Evolutionary conservation across 352 stramenopile species (phyloP).

Genomic region (Albugo candida): DNA sequence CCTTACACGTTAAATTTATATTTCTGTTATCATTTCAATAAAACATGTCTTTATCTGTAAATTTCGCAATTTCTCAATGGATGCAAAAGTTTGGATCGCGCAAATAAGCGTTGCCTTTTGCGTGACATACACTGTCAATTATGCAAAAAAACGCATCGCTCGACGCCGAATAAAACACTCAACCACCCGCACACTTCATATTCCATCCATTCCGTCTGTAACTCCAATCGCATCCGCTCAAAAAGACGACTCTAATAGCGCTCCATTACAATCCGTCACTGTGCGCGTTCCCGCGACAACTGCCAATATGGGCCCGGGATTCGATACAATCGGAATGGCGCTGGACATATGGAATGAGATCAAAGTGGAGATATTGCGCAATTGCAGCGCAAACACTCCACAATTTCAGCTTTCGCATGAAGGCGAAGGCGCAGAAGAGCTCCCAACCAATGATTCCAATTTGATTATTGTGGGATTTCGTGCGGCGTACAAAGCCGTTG

Average conservation of each 20-base stretch:
- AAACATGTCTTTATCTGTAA: too few relatives aligned
- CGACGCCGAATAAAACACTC: too few relatives aligned
- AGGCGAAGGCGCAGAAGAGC: slow-evolving; percentile 87
- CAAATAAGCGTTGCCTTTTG: neutral
- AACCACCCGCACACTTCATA: too few relatives aligned
- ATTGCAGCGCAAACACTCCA: slow-evolving; percentile 12
- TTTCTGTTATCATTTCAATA: too few relatives aligned
- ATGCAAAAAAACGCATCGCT: too few relatives aligned
- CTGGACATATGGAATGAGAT: slow-evolving; percentile 99
- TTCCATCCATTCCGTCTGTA: too few relatives aligned
- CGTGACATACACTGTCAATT: too few relatives aligned
- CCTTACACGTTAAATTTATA: too few relatives aligned
- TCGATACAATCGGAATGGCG: slow-evolving; percentile 95
- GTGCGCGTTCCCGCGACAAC: slow-evolving; percentile 95
- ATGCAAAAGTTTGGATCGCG: neutral
- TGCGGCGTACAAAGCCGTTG: slow-evolving; percentile 88
- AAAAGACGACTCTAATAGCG: neutral
- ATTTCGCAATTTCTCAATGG: too few relatives aligned
- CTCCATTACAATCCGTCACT: slow-evolving; percentile 63
- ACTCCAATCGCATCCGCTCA: too few relatives aligned
- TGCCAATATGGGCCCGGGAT: slow-evolving; percentile 96
- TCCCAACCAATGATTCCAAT: slow-evolving; percentile 83
- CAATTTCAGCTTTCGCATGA: slow-evolving; percentile 93
- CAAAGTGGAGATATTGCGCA: slow-evolving; percentile 76
- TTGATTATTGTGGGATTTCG: slow-evolving; percentile 87